Evolutionary conservation across 371 early-diverging fungal species (phyloP).

Genomic region (Phascolomyces articulosus): DNA sequence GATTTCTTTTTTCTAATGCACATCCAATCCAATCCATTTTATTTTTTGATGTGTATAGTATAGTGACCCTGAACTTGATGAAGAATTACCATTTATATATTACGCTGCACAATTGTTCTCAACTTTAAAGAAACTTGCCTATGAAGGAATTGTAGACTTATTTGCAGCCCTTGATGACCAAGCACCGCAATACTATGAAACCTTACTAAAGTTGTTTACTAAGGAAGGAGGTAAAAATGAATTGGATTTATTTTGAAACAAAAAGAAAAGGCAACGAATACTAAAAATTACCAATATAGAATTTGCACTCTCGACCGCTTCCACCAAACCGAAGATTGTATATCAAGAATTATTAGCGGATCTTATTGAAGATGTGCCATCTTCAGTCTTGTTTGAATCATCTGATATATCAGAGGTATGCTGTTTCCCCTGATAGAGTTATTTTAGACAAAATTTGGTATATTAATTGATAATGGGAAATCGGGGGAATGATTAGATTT

Average conservation of each 20-base stretch:
- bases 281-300: too few relatives aligned
- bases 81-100: conserved; percentile 20
- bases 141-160: conserved; percentile 18
- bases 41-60: conserved; percentile 12
- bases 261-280: too few relatives aligned
- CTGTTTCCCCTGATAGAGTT: too few relatives aligned
- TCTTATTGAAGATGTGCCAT: conserved; percentile 33
- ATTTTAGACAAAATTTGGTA: too few relatives aligned
- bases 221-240: conserved; percentile 16
- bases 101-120: conserved; percentile 15
- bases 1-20: too few relatives aligned
- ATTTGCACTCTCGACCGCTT: neutral
- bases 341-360: conserved; percentile 39
- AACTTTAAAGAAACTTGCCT: conserved; percentile 6
- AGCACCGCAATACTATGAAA: conserved; percentile 9
- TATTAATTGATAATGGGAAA: too few relatives aligned
- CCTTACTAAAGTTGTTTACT: conserved; percentile 13
- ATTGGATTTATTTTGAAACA: too few relatives aligned
- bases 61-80: conserved; percentile 25
- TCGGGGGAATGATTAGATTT: conserved; percentile 19
- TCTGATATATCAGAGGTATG: conserved; percentile 25
- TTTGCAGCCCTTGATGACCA: conserved; percentile 8
- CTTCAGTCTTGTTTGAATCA: conserved; percentile 27
- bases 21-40: too few relatives aligned
- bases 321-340: conserved; percentile 16